These are phyloP conservation scores for Sicyos edulis DNA, from an alignment of 306 rosid species.

Conservation along the genomic window DNA sequence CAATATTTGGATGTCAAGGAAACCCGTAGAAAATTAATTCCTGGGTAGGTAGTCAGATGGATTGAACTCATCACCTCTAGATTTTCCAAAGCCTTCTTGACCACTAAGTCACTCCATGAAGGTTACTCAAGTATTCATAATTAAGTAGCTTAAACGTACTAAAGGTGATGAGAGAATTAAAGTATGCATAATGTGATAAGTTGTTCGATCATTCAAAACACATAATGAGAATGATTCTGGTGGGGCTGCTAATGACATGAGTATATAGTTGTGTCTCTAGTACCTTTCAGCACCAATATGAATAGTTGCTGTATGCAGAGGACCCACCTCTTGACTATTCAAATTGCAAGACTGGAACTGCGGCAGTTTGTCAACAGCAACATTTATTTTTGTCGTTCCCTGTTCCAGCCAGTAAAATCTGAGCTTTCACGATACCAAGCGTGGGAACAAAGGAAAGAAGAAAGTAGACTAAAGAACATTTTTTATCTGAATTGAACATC, in stretches of 20 bases:
- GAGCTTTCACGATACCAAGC: conserved; percentile 17
- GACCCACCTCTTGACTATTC: conserved; percentile 46
- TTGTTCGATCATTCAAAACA: neutral
- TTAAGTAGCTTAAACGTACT: neutral
- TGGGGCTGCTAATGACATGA: neutral
- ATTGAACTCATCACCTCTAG: no score
- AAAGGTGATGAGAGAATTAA: neutral
- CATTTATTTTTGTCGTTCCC: conserved; percentile 62
- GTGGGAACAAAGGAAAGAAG: conserved; percentile 5
- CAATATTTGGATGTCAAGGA: no score
- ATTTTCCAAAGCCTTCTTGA: no score
- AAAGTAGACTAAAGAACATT: neutral
- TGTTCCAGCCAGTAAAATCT: conserved; percentile 39
- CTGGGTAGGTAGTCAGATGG: no score
- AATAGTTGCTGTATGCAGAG: conserved; percentile 58
- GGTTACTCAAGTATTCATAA: neutral
- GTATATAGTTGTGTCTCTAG: neutral
- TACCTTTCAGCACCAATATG: conserved; percentile 69
- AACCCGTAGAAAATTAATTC: no score
- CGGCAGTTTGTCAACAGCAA: conserved; percentile 60
- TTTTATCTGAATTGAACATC: neutral
- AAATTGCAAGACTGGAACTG: conserved; percentile 47
- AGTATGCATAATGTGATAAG: conserved; percentile 1
- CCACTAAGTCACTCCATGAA: no score
- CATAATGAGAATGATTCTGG: neutral